Conservation (phyloP, 176 grass and related monocot genomes). For the Alopecurus myosuroides region DNA sequence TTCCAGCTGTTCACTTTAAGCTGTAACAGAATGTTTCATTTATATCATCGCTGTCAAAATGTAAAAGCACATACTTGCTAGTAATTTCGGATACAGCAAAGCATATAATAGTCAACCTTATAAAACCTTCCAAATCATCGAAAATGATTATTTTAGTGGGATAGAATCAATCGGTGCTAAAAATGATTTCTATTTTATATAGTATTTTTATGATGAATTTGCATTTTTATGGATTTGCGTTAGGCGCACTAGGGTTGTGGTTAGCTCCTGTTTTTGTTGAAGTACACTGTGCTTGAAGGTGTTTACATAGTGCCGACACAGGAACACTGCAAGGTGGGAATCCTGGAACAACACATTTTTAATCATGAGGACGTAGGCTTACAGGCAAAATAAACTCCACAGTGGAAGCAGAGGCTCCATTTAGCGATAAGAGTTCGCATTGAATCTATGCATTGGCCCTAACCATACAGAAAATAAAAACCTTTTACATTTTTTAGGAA, state of each 20-base stretch:
- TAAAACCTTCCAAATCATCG: background rate
- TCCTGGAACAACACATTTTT: no score
- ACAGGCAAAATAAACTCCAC: background rate
- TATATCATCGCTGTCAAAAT: background rate
- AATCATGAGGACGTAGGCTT: background rate
- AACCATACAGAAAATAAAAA: background rate
- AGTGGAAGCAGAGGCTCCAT: background rate
- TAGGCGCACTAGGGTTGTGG: background rate
- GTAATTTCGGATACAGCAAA: background rate
- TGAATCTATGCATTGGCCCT: background rate
- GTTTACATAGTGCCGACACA: background rate
- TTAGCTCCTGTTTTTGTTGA: background rate
- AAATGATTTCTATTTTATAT: background rate
- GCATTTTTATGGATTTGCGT: background rate
- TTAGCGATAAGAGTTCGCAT: background rate
- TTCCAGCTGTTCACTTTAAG: background rate
- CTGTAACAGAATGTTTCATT: background rate
- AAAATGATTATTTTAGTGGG: background rate
- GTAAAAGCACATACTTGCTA: background rate
- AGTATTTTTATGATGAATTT: background rate
- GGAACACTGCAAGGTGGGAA: background rate
- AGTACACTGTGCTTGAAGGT: background rate
- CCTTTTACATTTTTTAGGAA: background rate
- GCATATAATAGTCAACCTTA: background rate
- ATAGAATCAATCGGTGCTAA: background rate